Base-by-base conservation (phyloP, 129 eudicot species). In the Rutidosis leptorrhynchoides region DNA sequence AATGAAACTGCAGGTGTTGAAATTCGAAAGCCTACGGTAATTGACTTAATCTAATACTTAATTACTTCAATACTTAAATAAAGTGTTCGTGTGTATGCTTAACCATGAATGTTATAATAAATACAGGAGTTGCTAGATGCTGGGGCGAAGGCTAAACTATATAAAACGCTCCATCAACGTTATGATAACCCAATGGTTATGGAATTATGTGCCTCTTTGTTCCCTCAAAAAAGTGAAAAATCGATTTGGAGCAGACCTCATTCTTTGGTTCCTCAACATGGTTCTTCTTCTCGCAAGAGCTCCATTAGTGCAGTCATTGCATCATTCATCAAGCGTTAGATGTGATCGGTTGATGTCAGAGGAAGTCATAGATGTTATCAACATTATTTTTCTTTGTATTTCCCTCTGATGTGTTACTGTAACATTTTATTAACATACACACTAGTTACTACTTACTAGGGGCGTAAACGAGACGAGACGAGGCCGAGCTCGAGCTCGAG, bases 211-310 rank as follows among this genome's bases (percentile, higher is more conserved):
- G 77, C 85, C 3, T 74, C 85, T 24, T 89, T 93, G 14, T 93
- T 93, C 77, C 61, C 85, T 16, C 80, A 71, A 37, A 77, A 79
- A n/a, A n/a, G n/a, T 68, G 54, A 54, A 0, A 77, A 72, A 52
- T 85, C 91, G n/a, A 26, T 80, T 20, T 93, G 96, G 96, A 77
- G 37, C 20, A 92, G 89, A 51, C 79, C 89, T 28, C 90, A 82
- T 78, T 88, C 98, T 23, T 73, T 92, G 72, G 76, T 49, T 46
- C 72, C 43, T n/a, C 78, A 12, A 40, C 69, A 32, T 48, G 62
- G 65, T 60, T 35, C 84, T n/a, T n/a, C n/a, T n/a, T 64, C 73
- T 22, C 74, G 83, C 28, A 75, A 71, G n/a, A 85, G 78, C 72
- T 62, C 80, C 55, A 76, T 92, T 48, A 75, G 75, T 69, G 78